phyloP scores from a whole-genome alignment of 805 yeast species.

The Spathaspora girioi region DNA sequence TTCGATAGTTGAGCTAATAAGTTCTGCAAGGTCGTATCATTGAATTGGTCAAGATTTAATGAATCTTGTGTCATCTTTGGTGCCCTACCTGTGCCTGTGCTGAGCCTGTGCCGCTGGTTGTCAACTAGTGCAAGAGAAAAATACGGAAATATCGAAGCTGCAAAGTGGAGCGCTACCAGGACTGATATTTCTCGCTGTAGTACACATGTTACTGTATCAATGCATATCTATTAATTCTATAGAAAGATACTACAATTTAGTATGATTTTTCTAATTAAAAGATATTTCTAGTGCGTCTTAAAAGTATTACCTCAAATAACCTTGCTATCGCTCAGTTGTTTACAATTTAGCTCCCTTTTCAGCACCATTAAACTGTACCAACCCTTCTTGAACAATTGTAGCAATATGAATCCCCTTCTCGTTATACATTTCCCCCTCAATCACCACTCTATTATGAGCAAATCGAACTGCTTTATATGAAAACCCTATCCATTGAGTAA shows the following conservation, averaged over 20 bases:
- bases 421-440: conserved; percentile 57
- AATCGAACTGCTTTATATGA: conserved; percentile 47
- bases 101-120: neutral
- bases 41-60: conserved; percentile 9
- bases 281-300: no score
- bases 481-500: conserved; percentile 50
- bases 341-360: conserved; percentile 13
- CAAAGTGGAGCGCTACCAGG: neutral
- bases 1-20: conserved; percentile 18
- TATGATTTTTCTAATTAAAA: no score
- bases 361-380: conserved; percentile 28
- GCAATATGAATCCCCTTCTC: conserved; percentile 51
- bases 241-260: neutral
- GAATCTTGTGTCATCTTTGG: neutral
- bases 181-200: no score
- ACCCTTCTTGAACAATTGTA: conserved; percentile 64
- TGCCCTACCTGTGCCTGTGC: neutral
- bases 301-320: no score
- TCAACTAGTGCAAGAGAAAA: no score
- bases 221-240: neutral
- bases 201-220: no score
- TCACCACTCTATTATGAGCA: conserved; percentile 49
- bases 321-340: no score
- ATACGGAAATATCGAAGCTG: no score
- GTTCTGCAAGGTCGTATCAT: conserved; percentile 15